Conservation (phyloP, 768 basidiomycete genomes). For the Collybia sordida region DNA sequence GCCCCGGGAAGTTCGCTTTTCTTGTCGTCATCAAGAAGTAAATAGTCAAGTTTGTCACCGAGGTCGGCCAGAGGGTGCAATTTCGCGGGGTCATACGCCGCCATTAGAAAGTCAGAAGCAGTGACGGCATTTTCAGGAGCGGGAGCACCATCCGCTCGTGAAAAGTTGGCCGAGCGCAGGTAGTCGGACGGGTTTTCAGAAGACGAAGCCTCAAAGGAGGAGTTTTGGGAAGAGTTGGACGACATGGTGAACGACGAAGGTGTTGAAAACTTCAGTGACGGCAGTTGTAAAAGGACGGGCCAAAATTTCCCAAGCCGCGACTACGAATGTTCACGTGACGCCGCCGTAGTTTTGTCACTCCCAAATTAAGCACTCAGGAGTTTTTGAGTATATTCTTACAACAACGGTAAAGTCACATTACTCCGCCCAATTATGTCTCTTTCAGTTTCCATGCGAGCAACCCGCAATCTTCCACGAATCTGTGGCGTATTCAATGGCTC, state of each 20-base stretch:
- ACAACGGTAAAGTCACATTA: not conserved
- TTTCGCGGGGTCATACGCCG: constrained; percentile 87
- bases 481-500: no score
- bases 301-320: constrained; percentile 10
- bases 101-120: constrained; percentile 84
- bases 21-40: constrained; percentile 96
- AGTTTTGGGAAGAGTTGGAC: constrained; percentile 19
- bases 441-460: constrained; percentile 8
- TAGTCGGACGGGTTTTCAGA: constrained; percentile 46
- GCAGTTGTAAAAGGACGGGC: not conserved
- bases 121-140: constrained; percentile 63
- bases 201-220: constrained; percentile 34
- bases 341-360: not conserved
- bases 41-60: constrained; percentile 92
- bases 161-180: constrained; percentile 48
- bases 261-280: constrained; percentile 3
- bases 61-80: constrained; percentile 93
- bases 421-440: constrained; percentile 7
- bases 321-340: constrained; percentile 12
- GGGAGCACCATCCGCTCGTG: constrained; percentile 37
- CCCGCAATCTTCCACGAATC: no score
- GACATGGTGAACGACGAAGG: constrained; percentile 28
- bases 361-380: no score
- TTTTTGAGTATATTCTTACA: no score
- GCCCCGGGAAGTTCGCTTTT: constrained; percentile 87